A percentile compares a stretch with the other conserved stretches of the same genome.
Conservation (phyloP, 2,329 filamentous ascomycete genomes). For the Aureobasidium sp. region DNA sequence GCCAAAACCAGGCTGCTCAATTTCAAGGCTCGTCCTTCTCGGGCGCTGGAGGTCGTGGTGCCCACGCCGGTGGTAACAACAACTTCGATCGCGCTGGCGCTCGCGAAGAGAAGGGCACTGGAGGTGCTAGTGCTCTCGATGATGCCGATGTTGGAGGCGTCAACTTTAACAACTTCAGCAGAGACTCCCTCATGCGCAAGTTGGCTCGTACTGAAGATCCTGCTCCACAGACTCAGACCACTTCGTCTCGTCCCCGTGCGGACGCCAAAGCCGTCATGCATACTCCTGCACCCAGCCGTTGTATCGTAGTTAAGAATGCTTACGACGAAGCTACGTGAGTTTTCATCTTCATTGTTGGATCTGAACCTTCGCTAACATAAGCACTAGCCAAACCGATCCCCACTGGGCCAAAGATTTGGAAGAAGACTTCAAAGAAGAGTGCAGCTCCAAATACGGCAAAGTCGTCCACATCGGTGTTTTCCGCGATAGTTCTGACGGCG, state of each 20-base stretch:
- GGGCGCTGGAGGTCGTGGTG: constrained; percentile 78
- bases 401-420: constrained; percentile 89
- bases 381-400: constrained; percentile 68
- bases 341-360: neutral
- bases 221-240: constrained; percentile 49
- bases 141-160: constrained; percentile 96
- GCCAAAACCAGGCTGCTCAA: constrained; percentile 55
- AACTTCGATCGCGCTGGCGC: constrained; percentile 86
- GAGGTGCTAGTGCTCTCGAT: constrained; percentile 88
- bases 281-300: constrained; percentile 87
- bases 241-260: constrained; percentile 13
- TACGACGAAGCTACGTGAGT: constrained; percentile 88
- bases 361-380: neutral
- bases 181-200: constrained; percentile 97
- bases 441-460: constrained; percentile 90
- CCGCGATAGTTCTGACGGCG: constrained; percentile 88
- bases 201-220: constrained; percentile 91
- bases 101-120: constrained; percentile 76
- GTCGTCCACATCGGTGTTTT: constrained; percentile 81
- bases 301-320: constrained; percentile 91
- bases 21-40: constrained; percentile 90
- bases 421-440: constrained; percentile 86
- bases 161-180: constrained; percentile 99
- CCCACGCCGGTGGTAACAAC: constrained; percentile 65
- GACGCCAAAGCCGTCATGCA: constrained; percentile 72